Evolutionary conservation across 2,329 filamentous ascomycete genomes (phyloP).

Genomic region (Nemania abortiva): DNA sequence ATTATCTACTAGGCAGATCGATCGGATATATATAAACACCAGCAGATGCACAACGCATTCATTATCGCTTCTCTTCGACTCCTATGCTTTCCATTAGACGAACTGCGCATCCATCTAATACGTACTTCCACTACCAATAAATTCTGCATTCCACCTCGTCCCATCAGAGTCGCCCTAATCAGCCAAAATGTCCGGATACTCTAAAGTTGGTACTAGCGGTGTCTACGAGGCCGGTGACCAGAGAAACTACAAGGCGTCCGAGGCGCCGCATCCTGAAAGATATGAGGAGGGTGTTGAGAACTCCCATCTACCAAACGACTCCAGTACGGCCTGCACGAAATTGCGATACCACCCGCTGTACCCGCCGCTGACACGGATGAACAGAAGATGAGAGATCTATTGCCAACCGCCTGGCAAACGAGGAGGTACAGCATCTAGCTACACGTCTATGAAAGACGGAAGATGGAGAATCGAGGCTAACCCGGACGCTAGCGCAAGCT

Average conservation of each 20-base stretch:
- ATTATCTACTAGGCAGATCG: not conserved
- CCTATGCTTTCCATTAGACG: not conserved
- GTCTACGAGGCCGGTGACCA: conserved; percentile 85
- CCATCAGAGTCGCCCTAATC: conserved; percentile 21
- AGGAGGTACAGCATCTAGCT: conserved; percentile 60
- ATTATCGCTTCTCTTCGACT: not conserved
- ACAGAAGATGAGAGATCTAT: conserved; percentile 78
- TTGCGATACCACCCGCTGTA: too few relatives aligned
- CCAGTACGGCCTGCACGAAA: conserved; percentile 67
- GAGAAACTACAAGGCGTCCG: conserved; percentile 69
- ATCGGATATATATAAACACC: conserved; percentile 4
- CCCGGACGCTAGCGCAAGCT: conserved; percentile 38
- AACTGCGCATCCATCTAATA: not conserved
- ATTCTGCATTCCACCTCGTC: not conserved
- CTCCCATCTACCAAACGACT: conserved; percentile 76
- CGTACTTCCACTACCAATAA: not conserved
- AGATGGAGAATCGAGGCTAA: conserved; percentile 28
- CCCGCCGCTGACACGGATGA: conserved; percentile 6
- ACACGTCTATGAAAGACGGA: conserved; percentile 1
- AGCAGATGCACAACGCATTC: not conserved
- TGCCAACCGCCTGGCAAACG: conserved; percentile 76
- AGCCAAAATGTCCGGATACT: conserved; percentile 57
- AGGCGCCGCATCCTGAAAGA: conserved; percentile 64
- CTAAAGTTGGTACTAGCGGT: conserved; percentile 73
- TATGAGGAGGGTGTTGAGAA: conserved; percentile 79